phyloP scores from a whole-genome alignment of 163 green algal species.

The Dunaliella salina region DNA sequence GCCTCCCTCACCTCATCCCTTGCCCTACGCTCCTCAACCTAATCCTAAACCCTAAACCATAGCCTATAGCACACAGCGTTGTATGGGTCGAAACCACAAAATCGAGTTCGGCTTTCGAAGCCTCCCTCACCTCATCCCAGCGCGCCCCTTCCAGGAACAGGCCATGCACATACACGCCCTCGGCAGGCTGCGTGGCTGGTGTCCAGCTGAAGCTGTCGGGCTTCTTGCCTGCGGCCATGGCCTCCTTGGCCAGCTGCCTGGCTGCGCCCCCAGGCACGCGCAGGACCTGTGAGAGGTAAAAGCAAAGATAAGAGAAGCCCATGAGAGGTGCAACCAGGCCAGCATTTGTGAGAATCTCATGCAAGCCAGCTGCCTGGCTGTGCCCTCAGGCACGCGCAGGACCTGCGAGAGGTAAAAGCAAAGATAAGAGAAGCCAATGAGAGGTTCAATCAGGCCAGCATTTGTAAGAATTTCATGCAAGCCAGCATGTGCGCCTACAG shows the following conservation, averaged over 20 bases:
- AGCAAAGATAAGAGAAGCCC: too few relatives aligned
- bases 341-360: too few relatives aligned
- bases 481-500: neutral
- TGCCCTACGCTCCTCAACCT: too few relatives aligned
- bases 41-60: too few relatives aligned
- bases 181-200: neutral
- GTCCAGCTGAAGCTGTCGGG: neutral
- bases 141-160: conserved; percentile 63
- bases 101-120: too few relatives aligned
- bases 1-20: too few relatives aligned
- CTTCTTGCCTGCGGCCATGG: neutral
- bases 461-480: too few relatives aligned
- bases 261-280: neutral
- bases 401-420: neutral
- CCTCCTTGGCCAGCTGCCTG: neutral
- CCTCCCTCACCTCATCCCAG: conserved; percentile 42
- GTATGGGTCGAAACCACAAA: too few relatives aligned
- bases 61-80: too few relatives aligned
- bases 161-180: conserved; percentile 60
- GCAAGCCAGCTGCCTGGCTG: neutral
- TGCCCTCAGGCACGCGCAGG: neutral
- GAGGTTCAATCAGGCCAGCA: too few relatives aligned
- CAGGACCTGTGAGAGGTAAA: neutral
- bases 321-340: too few relatives aligned
- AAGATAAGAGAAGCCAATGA: too few relatives aligned